These are phyloP conservation scores for Solanum chiquidenum DNA, from an alignment of 257 asterid genomes.

Conservation along the genomic window DNA sequence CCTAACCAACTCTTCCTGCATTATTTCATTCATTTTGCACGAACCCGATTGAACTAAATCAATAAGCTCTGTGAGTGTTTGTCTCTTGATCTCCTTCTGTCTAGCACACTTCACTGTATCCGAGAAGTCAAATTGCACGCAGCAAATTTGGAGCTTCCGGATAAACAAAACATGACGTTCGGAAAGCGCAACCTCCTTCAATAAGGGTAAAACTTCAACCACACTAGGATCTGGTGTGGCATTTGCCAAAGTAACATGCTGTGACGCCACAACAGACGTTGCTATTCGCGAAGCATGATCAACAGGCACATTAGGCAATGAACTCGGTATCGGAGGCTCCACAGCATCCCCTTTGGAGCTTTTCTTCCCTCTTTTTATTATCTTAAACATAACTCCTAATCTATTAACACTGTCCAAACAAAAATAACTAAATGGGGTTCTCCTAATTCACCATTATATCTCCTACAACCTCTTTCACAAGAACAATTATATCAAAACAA, in stretches of 20 bases:
- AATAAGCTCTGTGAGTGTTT: constrained; percentile 68
- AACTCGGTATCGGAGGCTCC: constrained; percentile 36
- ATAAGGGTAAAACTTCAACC: constrained; percentile 63
- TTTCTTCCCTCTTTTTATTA: constrained; percentile 54
- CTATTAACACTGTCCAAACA: not conserved
- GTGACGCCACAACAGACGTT: constrained; percentile 25
- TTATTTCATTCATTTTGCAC: constrained; percentile 69
- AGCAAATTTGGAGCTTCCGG: constrained; percentile 59
- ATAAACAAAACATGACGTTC: constrained; percentile 68
- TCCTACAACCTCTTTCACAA: not conserved
- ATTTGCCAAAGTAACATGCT: constrained; percentile 36
- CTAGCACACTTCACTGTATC: constrained; percentile 49
- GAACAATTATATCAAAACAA: not conserved
- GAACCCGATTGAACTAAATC: constrained; percentile 68
- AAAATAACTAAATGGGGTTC: not conserved
- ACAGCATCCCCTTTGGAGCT: constrained; percentile 41
- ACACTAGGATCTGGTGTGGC: constrained; percentile 37
- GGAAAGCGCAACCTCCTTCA: constrained; percentile 60
- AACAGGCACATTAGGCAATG: not conserved
- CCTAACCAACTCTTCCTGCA: constrained; percentile 79
- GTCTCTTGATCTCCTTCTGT: constrained; percentile 88
- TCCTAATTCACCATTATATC: not conserved
- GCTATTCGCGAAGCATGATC: constrained; percentile 4
- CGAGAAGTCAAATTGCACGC: constrained; percentile 52
- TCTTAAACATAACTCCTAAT: constrained; percentile 33